Conservation (phyloP, 768 basidiomycete species). For the Hygrophorus russula region DNA sequence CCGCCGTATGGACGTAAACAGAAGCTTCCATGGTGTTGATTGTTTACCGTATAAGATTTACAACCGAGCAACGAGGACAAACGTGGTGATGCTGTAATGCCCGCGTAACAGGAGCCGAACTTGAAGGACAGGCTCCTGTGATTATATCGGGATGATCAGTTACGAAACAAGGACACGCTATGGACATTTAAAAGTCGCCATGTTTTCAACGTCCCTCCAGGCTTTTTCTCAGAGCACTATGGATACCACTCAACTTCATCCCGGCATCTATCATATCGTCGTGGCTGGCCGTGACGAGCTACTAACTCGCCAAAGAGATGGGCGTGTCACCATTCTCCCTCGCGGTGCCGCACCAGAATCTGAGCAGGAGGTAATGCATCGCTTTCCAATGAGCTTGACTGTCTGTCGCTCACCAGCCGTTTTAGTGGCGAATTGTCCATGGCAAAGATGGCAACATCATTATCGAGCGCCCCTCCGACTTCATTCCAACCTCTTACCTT, state of each 20-base stretch:
- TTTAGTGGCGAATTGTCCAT: slow-evolving; percentile 1
- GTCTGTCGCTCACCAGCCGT: no score
- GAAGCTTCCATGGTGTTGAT: no score
- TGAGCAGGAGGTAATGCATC: slow-evolving; percentile 2
- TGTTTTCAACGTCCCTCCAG: slow-evolving; percentile 3
- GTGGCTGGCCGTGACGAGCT: not conserved
- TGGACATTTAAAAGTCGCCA: no score
- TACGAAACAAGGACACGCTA: no score
- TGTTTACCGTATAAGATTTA: no score
- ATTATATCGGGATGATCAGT: no score
- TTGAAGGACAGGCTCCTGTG: no score
- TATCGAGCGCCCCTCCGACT: slow-evolving; percentile 4
- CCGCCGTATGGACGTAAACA: no score
- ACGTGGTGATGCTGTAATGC: no score
- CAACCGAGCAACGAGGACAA: no score
- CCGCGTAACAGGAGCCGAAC: no score
- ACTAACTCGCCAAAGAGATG: slow-evolving; percentile 1
- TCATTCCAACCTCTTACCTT: slow-evolving; percentile 6
- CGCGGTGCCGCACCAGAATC: no score
- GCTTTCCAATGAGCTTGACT: not conserved
- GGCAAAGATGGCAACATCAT: not conserved
- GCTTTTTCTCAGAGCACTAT: slow-evolving; percentile 1
- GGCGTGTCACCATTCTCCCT: slow-evolving; percentile 3
- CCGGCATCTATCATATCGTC: slow-evolving; percentile 1
- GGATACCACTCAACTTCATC: not conserved